These are phyloP conservation scores for Magnusiomyces magnusii DNA, from an alignment of 1,139 yeast genomes.

Conservation along the genomic window DNA sequence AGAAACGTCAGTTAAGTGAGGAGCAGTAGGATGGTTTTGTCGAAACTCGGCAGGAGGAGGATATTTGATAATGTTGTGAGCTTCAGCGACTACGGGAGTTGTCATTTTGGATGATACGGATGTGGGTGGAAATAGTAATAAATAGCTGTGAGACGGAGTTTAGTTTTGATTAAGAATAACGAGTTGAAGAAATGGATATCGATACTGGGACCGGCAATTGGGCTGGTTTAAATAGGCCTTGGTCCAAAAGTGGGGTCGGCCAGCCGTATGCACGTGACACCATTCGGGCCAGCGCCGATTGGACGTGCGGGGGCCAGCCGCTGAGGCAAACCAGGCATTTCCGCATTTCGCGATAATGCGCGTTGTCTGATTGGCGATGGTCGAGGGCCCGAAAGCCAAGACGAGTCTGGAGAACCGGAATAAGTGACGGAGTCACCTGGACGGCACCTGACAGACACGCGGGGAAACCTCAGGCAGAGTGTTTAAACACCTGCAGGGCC, in stretches of 20 bases:
- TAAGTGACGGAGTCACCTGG: too few species aligned
- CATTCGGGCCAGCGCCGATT: not conserved
- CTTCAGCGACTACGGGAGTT: conserved; percentile 24
- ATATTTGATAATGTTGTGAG: conserved; percentile 29
- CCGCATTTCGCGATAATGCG: too few species aligned
- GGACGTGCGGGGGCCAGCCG: not conserved
- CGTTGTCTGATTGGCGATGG: too few species aligned
- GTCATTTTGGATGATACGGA: not conserved
- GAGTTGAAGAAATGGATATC: not conserved
- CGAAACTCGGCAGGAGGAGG: conserved; percentile 51
- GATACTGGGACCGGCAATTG: not conserved
- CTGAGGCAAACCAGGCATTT: not conserved
- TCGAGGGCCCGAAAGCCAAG: not conserved
- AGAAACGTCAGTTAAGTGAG: conserved; percentile 43
- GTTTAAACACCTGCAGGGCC: too few species aligned
- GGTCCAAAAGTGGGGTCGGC: not conserved
- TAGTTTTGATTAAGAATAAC: not conserved
- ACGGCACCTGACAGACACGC: too few species aligned
- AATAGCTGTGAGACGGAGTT: too few species aligned
- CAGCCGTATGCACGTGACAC: not conserved
- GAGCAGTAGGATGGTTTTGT: conserved; percentile 33
- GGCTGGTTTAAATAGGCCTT: not conserved
- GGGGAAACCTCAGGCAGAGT: too few species aligned
- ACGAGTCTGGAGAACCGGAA: too few species aligned
- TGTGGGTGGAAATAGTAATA: not conserved